Percentiles rank a stretch among this genome's conserved stretches.
Conservation (phyloP, 768 basidiomycete genomes). For the Amanita muscaria region DNA sequence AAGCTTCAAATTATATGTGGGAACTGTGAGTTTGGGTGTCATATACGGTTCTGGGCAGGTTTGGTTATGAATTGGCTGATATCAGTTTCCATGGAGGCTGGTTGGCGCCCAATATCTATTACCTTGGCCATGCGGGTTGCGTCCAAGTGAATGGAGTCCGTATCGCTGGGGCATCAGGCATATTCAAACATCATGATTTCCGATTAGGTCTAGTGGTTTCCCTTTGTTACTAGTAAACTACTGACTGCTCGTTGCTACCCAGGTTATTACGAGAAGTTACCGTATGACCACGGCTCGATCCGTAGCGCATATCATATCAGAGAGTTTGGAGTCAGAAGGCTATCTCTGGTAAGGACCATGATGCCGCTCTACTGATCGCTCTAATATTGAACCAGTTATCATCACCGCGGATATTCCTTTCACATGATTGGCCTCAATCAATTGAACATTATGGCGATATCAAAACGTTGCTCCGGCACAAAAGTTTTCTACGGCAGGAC, state of each 20-base stretch:
- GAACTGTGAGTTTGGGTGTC: conserved; percentile 65
- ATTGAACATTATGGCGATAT: conserved; percentile 81
- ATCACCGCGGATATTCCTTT: conserved; percentile 70
- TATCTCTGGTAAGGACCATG: conserved; percentile 51
- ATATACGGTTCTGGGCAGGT: not conserved
- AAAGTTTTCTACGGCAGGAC: conserved; percentile 71
- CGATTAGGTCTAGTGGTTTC: conserved; percentile 33
- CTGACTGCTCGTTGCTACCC: too few relatives aligned
- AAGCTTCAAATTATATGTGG: conserved; percentile 95
- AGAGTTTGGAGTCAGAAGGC: conserved; percentile 70
- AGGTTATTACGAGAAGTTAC: conserved; percentile 79
- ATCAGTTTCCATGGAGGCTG: conserved; percentile 93
- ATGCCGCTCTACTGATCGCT: conserved; percentile 12
- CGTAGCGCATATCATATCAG: conserved; percentile 88
- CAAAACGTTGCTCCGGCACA: conserved; percentile 54
- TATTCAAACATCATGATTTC: conserved; percentile 77
- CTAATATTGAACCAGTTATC: conserved; percentile 38
- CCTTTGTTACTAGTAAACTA: not conserved
- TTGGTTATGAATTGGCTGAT: not conserved
- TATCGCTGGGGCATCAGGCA: conserved; percentile 88
- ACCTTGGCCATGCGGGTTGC: conserved; percentile 85
- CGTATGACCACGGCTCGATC: conserved; percentile 65
- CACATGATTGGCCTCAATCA: conserved; percentile 91
- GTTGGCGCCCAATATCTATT: conserved; percentile 96
- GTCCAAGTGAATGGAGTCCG: conserved; percentile 81